Evolutionary conservation across 176 grass and related monocot genomes (phyloP).

Genomic region (Puya raimondii): DNA sequence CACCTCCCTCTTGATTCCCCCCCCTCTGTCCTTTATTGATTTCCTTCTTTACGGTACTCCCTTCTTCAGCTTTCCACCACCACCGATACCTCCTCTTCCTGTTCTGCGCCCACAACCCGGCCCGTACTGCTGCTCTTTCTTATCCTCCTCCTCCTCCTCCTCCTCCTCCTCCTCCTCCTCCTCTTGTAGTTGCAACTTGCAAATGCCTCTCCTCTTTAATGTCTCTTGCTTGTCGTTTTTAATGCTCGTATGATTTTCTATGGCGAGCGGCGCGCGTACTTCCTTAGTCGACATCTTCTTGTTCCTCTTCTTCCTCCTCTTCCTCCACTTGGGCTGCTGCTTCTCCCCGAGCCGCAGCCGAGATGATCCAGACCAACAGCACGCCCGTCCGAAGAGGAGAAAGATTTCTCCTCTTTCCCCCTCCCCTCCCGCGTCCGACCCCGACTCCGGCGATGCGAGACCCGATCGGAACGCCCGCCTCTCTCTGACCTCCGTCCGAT

Average conservation of each 20-base stretch:
- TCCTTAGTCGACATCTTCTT: too few species aligned
- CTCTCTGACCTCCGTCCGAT: conserved; percentile 26
- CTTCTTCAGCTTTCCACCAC: too few species aligned
- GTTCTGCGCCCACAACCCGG: background rate
- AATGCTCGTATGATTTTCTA: too few species aligned
- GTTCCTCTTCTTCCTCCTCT: conserved; percentile 44
- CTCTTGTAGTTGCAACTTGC: background rate
- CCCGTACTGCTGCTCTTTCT: conserved; percentile 16
- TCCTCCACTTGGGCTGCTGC: conserved; percentile 45
- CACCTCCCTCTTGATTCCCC: too few species aligned
- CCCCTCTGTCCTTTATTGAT: too few species aligned
- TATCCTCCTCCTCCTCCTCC: conserved; percentile 27
- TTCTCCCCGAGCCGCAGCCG: conserved; percentile 18
- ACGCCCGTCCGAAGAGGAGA: conserved; percentile 30
- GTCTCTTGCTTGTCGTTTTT: too few species aligned
- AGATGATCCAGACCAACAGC: conserved; percentile 20
- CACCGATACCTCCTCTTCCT: background rate
- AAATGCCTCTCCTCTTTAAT: too few species aligned
- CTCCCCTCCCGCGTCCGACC: conserved; percentile 18
- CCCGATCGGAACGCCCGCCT: background rate
- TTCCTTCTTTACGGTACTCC: too few species aligned
- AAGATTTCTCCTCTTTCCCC: conserved; percentile 52
- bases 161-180: conserved; percentile 15
- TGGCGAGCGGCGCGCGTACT: background rate
- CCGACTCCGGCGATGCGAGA: conserved; percentile 9